Conservation (phyloP, 345 rosid species). For the Erysimum cheiranthoides region DNA sequence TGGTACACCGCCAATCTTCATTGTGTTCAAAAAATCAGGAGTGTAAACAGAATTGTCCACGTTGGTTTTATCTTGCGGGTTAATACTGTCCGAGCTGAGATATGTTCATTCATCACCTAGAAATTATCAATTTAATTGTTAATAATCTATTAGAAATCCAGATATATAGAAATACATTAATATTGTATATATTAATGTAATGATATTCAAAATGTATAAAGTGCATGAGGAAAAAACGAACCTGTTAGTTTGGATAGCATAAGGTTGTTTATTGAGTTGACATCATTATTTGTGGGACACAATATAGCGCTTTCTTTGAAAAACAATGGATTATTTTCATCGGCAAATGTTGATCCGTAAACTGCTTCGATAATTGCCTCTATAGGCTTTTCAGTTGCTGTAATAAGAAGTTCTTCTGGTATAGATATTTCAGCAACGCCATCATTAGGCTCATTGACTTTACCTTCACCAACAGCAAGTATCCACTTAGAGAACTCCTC, state of each 20-base stretch:
- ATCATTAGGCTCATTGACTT: background rate
- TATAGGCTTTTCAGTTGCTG: background rate
- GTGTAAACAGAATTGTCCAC: background rate
- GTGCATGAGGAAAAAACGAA: no score
- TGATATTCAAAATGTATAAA: no score
- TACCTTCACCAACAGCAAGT: background rate
- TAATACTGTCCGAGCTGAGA: background rate
- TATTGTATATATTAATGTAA: no score
- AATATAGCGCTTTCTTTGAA: background rate
- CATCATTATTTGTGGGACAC: constrained; percentile 2
- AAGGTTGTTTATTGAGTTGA: background rate
- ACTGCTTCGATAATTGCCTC: background rate
- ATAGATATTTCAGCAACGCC: background rate
- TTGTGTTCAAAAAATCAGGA: background rate
- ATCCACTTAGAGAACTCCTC: background rate
- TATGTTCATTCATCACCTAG: background rate
- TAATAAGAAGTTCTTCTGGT: background rate
- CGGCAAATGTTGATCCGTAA: background rate
- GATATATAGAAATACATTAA: no score
- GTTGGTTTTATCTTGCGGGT: background rate
- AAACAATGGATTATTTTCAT: background rate
- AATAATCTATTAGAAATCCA: no score
- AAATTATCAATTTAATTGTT: no score
- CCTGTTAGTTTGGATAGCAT: no score
- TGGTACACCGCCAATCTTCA: background rate